Evolutionary conservation across 2,329 filamentous ascomycete genomes (phyloP), one percentile per base, ranked within the genome.

Genomic region (Arachnopeziza araneosa): DNA sequence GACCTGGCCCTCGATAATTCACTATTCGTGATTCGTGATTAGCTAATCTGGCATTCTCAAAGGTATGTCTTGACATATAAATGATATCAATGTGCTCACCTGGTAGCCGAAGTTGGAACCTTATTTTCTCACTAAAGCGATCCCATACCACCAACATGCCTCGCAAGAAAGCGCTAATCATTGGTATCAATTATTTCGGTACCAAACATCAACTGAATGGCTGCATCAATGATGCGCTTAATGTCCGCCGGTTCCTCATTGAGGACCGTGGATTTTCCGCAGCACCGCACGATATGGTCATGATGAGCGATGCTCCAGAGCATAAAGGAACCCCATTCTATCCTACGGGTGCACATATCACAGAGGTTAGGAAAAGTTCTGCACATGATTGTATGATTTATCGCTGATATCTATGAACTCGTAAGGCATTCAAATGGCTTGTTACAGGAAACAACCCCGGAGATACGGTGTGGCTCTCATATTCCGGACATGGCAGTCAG

Each of bases 381-480:
- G 3, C 36, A 44, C 17, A 17, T 19, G 12, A 5, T 19, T 14
- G 12, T 19, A 19, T 4, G 36, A 44, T 44, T 44, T 3, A 12
- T 19, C 17, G 12, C 36, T 44, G 12, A 44, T 44, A 5, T 14
- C 36, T 44, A 44, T 14, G 36, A 50, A 54, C 24, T 36, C 12
- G 21, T 6, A 26, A 63, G 61, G 61, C 83, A 2, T 82, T 85
- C 71, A 74, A 80, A 55, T 85, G 83, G 83, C 76, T 86, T 2
- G 78, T 84, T 52, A 76, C 73, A 19, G 65, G 66, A 36, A 75
- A 75, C 44, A 77, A 79, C 59, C 78, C 81, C 0, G 77, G 78
- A 7, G 80, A 80, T 60, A 77, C 75, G 2, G 71, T 81, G n/a
- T 85, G 83, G 74, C 68, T 85, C 52, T 83, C 83, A 61, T 85